Evolutionary conservation across 352 stramenopile genomes (phyloP).

Genomic region (Nothophytophthora sp.): DNA sequence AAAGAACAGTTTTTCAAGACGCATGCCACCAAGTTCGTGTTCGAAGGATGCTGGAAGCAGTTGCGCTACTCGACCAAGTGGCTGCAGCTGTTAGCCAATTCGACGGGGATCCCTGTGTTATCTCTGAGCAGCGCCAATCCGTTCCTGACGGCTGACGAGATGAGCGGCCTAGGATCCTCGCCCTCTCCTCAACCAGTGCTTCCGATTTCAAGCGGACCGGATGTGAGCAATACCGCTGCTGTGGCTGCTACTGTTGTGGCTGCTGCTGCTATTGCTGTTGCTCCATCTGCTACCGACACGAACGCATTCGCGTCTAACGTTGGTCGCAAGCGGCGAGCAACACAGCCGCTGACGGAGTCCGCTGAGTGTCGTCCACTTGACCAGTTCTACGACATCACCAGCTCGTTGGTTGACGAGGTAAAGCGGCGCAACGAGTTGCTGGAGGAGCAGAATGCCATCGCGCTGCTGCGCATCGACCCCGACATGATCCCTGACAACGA

Average conservation of each 20-base stretch:
- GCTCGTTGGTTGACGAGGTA: conserved; percentile 50
- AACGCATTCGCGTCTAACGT: conserved; percentile 1
- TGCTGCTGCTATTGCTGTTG: conserved; percentile 6
- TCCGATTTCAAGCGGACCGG: neutral
- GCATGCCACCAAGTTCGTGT: conserved; percentile 61
- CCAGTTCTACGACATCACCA: conserved; percentile 32
- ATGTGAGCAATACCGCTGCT: neutral
- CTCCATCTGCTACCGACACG: conserved; percentile 1
- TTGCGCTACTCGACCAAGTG: conserved; percentile 68
- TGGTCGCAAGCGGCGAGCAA: conserved; percentile 16
- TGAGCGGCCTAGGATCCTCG: neutral
- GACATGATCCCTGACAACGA: conserved; percentile 52
- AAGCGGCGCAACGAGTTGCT: conserved; percentile 64
- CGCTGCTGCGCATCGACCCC: conserved; percentile 54
- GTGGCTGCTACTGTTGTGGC: neutral
- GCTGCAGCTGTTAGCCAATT: conserved; percentile 60
- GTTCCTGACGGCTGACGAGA: conserved; percentile 1
- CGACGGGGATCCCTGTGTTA: conserved; percentile 21
- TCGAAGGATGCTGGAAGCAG: conserved; percentile 70
- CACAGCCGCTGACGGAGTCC: conserved; percentile 14
- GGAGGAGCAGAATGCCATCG: conserved; percentile 76
- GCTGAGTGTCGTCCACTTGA: conserved; percentile 5
- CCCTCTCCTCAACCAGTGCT: conserved; percentile 4
- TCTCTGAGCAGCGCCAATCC: neutral
- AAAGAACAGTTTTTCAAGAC: conserved; percentile 49